A percentile compares a stretch with the other conserved stretches of the same genome.
Conservation (phyloP, 495 filamentous ascomycete genomes). For the Oidiodendron maius region DNA sequence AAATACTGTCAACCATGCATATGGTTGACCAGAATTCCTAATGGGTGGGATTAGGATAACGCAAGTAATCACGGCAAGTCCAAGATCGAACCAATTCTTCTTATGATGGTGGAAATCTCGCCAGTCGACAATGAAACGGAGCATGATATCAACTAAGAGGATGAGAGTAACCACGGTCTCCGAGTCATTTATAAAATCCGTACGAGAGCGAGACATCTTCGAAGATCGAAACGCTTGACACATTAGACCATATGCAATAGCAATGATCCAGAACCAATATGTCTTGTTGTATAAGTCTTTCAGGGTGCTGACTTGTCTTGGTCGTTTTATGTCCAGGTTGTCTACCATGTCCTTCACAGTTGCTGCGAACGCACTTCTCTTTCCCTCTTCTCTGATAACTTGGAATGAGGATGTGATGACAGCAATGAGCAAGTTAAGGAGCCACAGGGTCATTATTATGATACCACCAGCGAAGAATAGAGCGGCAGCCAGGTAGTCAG, state of each 20-base stretch:
- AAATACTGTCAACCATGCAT: slow-evolving; percentile 88
- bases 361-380: slow-evolving; percentile 83
- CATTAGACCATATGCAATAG: slow-evolving; percentile 74
- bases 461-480: slow-evolving; percentile 82
- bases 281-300: slow-evolving; percentile 69
- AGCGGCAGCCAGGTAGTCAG: slow-evolving; percentile 80
- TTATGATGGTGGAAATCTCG: slow-evolving; percentile 65
- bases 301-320: slow-evolving; percentile 46
- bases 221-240: slow-evolving; percentile 72
- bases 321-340: slow-evolving; percentile 35
- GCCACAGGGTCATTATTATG: slow-evolving; percentile 92
- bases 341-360: slow-evolving; percentile 48
- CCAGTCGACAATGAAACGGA: slow-evolving; percentile 76
- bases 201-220: slow-evolving; percentile 54
- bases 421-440: slow-evolving; percentile 93
- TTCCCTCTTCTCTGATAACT: slow-evolving; percentile 95
- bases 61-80: slow-evolving; percentile 71
- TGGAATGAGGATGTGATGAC: slow-evolving; percentile 99
- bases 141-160: slow-evolving; percentile 75
- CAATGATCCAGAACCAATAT: slow-evolving; percentile 68
- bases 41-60: slow-evolving; percentile 85
- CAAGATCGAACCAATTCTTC: slow-evolving; percentile 74
- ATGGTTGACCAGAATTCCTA: slow-evolving; percentile 65
- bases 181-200: slow-evolving; percentile 47
- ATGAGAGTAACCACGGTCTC: slow-evolving; percentile 74